phyloP scores from a whole-genome alignment of 2,329 filamentous ascomycete genomes.

The Arachnopeziza araneosa region DNA sequence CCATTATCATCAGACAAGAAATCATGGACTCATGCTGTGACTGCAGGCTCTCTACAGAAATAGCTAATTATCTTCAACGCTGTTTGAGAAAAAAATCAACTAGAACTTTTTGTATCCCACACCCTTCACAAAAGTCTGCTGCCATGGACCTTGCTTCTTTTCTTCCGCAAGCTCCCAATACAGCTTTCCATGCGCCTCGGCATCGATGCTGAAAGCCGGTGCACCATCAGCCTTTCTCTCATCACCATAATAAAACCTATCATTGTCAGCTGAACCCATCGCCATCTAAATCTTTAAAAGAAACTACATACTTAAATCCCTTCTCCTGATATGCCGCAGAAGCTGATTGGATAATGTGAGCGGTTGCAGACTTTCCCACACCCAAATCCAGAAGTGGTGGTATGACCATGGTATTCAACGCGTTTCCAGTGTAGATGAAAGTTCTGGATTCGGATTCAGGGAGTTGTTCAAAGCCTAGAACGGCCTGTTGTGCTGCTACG shows the following conservation, averaged over 20 bases:
- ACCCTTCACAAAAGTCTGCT: conserved; percentile 39
- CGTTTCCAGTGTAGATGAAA: conserved; percentile 42
- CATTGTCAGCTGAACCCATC: background rate
- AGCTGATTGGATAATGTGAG: conserved; percentile 32
- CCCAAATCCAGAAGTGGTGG: conserved; percentile 33
- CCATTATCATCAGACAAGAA: no score
- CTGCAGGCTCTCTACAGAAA: no score
- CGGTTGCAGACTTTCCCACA: conserved; percentile 36
- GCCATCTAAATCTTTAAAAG: background rate
- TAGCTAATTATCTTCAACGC: no score
- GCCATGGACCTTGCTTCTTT: conserved; percentile 40
- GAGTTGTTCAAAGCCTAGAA: conserved; percentile 28
- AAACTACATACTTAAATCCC: conserved; percentile 31
- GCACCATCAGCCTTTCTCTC: conserved; percentile 40
- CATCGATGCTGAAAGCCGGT: conserved; percentile 31
- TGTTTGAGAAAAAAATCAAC: no score
- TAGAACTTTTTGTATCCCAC: conserved; percentile 35
- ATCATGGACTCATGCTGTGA: no score
- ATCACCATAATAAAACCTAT: conserved; percentile 47
- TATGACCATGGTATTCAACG: conserved; percentile 32
- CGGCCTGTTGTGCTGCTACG: conserved; percentile 37
- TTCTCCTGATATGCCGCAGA: conserved; percentile 31
- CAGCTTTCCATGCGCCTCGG: conserved; percentile 36
- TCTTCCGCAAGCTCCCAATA: conserved; percentile 36
- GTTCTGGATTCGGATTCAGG: conserved; percentile 31